Percentiles rank a stretch among this genome's conserved stretches.
phyloP scores from a whole-genome alignment of 1,139 yeast genomes.

The Diutina siamensis region DNA sequence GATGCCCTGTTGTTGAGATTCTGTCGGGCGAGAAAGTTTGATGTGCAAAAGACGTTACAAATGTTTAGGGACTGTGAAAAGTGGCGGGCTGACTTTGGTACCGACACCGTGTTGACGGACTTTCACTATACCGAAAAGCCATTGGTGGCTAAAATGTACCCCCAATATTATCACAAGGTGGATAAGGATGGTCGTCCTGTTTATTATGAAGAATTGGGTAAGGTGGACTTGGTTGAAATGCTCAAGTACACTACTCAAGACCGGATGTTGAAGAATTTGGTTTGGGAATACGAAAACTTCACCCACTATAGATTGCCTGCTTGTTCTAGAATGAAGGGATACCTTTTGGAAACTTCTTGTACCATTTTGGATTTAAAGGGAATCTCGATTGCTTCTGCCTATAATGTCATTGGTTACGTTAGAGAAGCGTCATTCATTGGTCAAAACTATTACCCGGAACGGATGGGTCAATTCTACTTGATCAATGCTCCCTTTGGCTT shows the following conservation, averaged over 20 bases:
- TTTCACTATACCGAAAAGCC: conserved; percentile 89
- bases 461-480: conserved; percentile 95
- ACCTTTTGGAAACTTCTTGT: conserved; percentile 87
- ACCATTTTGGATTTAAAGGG: conserved; percentile 94
- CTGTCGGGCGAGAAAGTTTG: conserved; percentile 92
- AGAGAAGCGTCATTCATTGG: conserved; percentile 90
- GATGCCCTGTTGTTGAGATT: conserved; percentile 86
- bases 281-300: conserved; percentile 96
- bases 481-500: conserved; percentile 97
- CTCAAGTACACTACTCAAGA: conserved; percentile 89
- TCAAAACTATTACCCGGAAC: conserved; percentile 97
- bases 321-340: conserved; percentile 72
- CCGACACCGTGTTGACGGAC: conserved; percentile 74
- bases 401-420: conserved; percentile 78
- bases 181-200: conserved; percentile 96
- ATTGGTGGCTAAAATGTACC: conserved; percentile 77
- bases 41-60: conserved; percentile 59
- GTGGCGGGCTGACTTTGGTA: conserved; percentile 84
- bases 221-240: conserved; percentile 83
- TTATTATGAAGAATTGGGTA: conserved; percentile 86
- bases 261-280: conserved; percentile 89
- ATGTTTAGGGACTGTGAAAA: conserved; percentile 85
- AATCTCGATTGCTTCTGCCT: conserved; percentile 72
- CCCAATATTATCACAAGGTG: conserved; percentile 94
- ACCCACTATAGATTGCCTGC: conserved; percentile 82